Evolutionary conservation across 495 filamentous ascomycete genomes (phyloP).

Genomic region (Penicillium canariense): DNA sequence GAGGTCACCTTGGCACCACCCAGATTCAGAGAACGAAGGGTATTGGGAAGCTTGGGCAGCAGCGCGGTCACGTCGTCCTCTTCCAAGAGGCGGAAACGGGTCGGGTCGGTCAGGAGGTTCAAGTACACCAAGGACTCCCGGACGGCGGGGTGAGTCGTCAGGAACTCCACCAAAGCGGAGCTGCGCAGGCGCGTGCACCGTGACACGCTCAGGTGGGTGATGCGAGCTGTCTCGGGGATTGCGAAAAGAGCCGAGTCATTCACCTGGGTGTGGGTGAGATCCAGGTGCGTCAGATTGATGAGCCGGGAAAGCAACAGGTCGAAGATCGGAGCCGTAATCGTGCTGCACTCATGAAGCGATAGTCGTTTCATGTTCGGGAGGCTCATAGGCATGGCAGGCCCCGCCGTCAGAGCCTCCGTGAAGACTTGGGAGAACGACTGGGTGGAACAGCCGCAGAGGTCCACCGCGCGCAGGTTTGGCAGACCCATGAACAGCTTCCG

Average conservation of each 20-base stretch:
- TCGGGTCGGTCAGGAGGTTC: conserved; percentile 71
- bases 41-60: conserved; percentile 64
- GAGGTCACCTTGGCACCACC: conserved; percentile 70
- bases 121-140: conserved; percentile 64
- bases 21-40: conserved; percentile 72
- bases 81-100: conserved; percentile 69
- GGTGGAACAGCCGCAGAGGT: conserved; percentile 80
- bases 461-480: conserved; percentile 65
- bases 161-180: conserved; percentile 64
- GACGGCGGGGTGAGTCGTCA: conserved; percentile 70
- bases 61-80: conserved; percentile 63
- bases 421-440: conserved; percentile 64
- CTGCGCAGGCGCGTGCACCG: conserved; percentile 73
- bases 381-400: conserved; percentile 41
- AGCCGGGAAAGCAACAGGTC: conserved; percentile 69
- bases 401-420: conserved; percentile 42
- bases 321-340: conserved; percentile 65
- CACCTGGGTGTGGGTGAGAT: conserved; percentile 76
- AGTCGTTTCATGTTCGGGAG: conserved; percentile 64
- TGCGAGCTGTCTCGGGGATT: conserved; percentile 66
- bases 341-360: conserved; percentile 79
- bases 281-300: conserved; percentile 71
- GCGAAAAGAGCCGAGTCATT: conserved; percentile 68
- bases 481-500: conserved; percentile 67
- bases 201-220: conserved; percentile 79